Evolutionary conservation across 192 early-diverging fungal genomes (phyloP), one percentile per base, ranked within the genome.

Genomic region (Jimgerdemannia lactiflua): DNA sequence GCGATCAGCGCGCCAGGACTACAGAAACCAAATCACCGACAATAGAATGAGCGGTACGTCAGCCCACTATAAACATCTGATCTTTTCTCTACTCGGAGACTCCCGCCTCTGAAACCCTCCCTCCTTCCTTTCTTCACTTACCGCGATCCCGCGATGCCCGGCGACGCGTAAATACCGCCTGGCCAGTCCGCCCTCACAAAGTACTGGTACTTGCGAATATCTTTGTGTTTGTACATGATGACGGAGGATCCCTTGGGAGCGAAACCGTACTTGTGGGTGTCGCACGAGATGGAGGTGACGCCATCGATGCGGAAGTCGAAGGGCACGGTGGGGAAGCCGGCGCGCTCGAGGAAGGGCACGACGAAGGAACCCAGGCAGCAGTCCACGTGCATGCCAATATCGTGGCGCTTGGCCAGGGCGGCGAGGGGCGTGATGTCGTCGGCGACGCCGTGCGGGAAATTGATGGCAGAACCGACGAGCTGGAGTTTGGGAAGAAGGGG

Each of bases 181-280:
- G 95, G 90, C 96, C 96, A 99, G 54, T 96, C 94, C 3, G 95
- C 84, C n/a, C 85, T 83, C 66, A 94, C 88, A 79, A 96, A 98
- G 82, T 97, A 99, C 82, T 97, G 96, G 86, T 92, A 94, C 72
- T 93, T 94, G 71, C 96, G 90, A 69, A 95, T 85, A 64, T 85
- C 84, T 77, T 91, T 91, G 82, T 80, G 82, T 41, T 87, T 85
- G 81, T 97, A 99, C 96, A 98, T 95, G 73, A 98, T 89, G 17
- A 98, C 93, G 4, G 93, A 95, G 4, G 94, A 93, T n/a, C 97
- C 97, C 89, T 99, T 99, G 64, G 97, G 96, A 1, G 97, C 97
- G 83, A 99, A 99, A 39, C 97, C 97, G 77, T 99, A 99, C 86
- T 99, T 99, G 90, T 99, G 97, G 0, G 96, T 95, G 84, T 99